Percentiles rank a stretch among this genome's conserved stretches.
Conservation (phyloP, 2,329 filamentous ascomycete species). For the Penicillium sp. region DNA sequence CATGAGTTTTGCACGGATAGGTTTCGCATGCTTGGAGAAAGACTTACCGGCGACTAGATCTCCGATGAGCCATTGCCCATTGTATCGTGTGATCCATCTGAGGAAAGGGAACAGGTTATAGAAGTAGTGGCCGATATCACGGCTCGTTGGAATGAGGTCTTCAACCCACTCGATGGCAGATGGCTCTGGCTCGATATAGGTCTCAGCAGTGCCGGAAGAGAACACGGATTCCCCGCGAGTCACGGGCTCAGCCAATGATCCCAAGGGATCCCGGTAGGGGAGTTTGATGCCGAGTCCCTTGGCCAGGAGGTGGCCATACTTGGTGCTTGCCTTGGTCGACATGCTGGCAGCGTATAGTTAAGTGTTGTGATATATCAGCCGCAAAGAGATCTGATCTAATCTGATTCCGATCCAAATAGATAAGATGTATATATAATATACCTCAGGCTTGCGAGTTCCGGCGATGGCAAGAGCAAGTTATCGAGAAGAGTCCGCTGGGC, state of each 20-base stretch:
- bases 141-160: slow-evolving; percentile 57
- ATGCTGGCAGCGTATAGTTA: slow-evolving; percentile 23
- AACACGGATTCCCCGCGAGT: slow-evolving; percentile 76
- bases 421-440: background rate
- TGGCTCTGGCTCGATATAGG: slow-evolving; percentile 79
- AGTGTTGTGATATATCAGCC: background rate
- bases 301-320: slow-evolving; percentile 69
- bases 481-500: background rate
- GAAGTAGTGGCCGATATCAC: slow-evolving; percentile 58
- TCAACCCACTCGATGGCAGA: slow-evolving; percentile 68
- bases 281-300: slow-evolving; percentile 81
- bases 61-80: slow-evolving; percentile 80
- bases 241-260: slow-evolving; percentile 56
- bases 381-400: background rate
- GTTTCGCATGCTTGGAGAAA: slow-evolving; percentile 6
- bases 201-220: slow-evolving; percentile 68
- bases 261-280: slow-evolving; percentile 57
- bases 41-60: slow-evolving; percentile 79
- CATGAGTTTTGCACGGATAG: background rate
- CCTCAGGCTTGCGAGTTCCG: background rate
- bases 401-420: background rate
- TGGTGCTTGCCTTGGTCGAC: slow-evolving; percentile 41
- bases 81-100: slow-evolving; percentile 86
- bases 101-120: slow-evolving; percentile 79
- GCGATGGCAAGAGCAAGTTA: background rate